These are phyloP conservation scores for Adansonia madagascariensis DNA, from an alignment of 441 rosid species.

Conservation along the genomic window DNA sequence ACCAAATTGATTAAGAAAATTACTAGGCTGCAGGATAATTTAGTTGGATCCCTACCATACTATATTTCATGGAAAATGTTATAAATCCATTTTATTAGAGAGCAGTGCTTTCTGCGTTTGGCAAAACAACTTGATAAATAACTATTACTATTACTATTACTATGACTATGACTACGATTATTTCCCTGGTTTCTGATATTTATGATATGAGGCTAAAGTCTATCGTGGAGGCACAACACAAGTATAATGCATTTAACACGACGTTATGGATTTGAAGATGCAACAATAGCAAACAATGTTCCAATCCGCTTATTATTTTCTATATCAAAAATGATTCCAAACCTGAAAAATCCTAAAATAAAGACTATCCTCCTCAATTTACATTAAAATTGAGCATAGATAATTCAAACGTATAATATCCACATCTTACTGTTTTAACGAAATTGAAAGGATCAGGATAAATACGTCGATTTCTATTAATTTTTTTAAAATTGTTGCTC, in stretches of 20 bases:
- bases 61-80: background rate
- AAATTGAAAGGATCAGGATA: background rate
- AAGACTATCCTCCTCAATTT: background rate
- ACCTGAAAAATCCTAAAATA: background rate
- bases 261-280: background rate
- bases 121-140: background rate
- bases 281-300: background rate
- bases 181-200: background rate
- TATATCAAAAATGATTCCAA: background rate
- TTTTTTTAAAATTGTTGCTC: background rate
- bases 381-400: constrained; percentile 10
- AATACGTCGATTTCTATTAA: background rate
- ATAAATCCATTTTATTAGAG: background rate
- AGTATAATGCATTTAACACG: background rate
- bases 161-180: background rate
- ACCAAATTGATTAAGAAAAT: constrained; percentile 7
- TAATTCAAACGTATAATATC: background rate
- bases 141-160: background rate
- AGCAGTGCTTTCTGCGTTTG: background rate
- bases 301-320: background rate
- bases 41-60: background rate
- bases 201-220: background rate
- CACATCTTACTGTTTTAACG: background rate
- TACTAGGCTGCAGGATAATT: background rate
- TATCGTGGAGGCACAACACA: background rate